Evolutionary conservation across 106 monocot genomes (phyloP).

Genomic region (Xerophyta viscosa): DNA sequence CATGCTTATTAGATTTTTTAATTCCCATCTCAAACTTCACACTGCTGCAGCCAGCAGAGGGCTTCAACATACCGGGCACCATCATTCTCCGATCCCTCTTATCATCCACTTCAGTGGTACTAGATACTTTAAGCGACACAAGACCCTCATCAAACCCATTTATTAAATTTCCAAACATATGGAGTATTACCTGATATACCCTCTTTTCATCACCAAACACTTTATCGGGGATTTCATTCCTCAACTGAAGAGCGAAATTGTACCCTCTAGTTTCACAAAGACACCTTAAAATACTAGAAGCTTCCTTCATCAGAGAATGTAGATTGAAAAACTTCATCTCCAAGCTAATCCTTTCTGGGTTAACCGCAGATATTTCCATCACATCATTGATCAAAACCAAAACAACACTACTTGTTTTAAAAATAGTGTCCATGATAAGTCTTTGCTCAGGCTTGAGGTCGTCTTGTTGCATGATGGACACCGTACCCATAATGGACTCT

Average conservation of each 20-base stretch:
- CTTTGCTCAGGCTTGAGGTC: conserved; percentile 26
- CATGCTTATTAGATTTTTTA: conserved; percentile 3
- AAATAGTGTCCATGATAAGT: conserved; percentile 20
- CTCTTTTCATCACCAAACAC: conserved; percentile 48
- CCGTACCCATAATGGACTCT: conserved; percentile 28
- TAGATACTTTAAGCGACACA: conserved; percentile 12
- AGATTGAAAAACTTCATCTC: conserved; percentile 23
- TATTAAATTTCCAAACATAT: conserved; percentile 26
- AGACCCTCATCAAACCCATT: conserved; percentile 13
- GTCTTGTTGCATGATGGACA: conserved; percentile 30
- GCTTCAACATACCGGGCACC: conserved; percentile 18
- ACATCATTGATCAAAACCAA: conserved; percentile 23
- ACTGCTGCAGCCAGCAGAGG: conserved; percentile 3
- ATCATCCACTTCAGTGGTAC: conserved; percentile 5
- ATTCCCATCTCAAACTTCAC: conserved; percentile 35
- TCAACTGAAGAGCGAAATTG: conserved; percentile 22
- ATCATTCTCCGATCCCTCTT: conserved; percentile 8
- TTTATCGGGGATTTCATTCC: conserved; percentile 16
- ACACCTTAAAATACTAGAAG: conserved; percentile 21
- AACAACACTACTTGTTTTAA: conserved; percentile 29
- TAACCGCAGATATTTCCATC: conserved; percentile 17
- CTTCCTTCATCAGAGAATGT: conserved; percentile 22
- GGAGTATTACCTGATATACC: conserved; percentile 37
- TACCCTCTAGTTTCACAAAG: conserved; percentile 24
- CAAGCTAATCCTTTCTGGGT: conserved; percentile 12